A percentile compares a stretch with the other conserved stretches of the same genome.
Conservation (phyloP, 2,329 filamentous ascomycete species). For the Ophiostoma angusticollis region DNA sequence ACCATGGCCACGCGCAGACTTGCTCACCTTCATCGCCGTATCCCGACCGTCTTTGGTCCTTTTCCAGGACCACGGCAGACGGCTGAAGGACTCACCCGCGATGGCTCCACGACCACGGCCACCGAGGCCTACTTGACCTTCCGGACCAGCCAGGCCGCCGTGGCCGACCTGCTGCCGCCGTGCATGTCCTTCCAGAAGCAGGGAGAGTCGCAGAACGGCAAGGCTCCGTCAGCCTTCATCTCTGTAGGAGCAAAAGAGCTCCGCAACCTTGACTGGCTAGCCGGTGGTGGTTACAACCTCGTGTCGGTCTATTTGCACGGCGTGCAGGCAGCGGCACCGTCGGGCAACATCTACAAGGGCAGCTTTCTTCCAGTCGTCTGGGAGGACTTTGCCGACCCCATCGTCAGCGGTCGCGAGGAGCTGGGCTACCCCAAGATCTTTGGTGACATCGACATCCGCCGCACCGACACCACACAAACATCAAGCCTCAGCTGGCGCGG, state of each 20-base stretch:
- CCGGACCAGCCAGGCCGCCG: background rate
- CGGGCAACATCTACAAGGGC: background rate
- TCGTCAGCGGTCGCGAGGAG: constrained; percentile 1
- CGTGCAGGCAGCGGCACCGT: background rate
- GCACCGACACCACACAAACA: too few relatives aligned
- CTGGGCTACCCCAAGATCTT: background rate
- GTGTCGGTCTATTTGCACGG: background rate
- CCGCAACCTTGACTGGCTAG: background rate
- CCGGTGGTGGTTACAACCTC: background rate
- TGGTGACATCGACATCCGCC: background rate
- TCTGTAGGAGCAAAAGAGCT: background rate
- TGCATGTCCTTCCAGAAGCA: background rate
- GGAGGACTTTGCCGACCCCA: background rate
- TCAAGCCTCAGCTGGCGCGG: too few relatives aligned
- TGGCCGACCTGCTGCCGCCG: background rate
- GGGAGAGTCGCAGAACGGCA: too few relatives aligned
- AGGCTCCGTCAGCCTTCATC: background rate
- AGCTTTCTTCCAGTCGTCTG: background rate
- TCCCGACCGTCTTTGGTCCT: background rate
- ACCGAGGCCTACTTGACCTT: background rate
- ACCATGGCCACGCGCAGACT: background rate
- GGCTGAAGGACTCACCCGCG: background rate
- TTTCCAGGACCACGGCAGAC: background rate
- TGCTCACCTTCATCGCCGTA: background rate
- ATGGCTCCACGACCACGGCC: background rate